Evolutionary conservation across 78 protist genomes (phyloP).

Genomic region (Dictyostelium discoideum): dicty_2.7 NC_007090.3:2155501-2156000

Average conservation of each 20-base stretch:
- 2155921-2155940: no score
- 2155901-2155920: no score
- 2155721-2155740: constrained; percentile 10
- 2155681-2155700: constrained; percentile 9
- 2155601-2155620: constrained; percentile 40
- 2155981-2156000: no score
- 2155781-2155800: no score
- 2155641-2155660: constrained; percentile 10
- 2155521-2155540: background rate
- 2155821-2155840: background rate
- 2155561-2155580: background rate
- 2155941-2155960: no score
- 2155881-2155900: no score
- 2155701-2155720: background rate
- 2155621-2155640: constrained; percentile 31
- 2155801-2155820: background rate
- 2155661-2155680: background rate
- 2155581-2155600: constrained; percentile 54
- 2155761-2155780: background rate
- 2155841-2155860: no score
- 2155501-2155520: background rate
- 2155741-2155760: constrained; percentile 26
- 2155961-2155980: no score
- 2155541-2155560: background rate
- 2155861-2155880: no score